Evolutionary conservation across 2,329 filamentous ascomycete species (phyloP), one percentile per base, ranked within the genome.

Genomic region (Bipolaris victoriae): DNA sequence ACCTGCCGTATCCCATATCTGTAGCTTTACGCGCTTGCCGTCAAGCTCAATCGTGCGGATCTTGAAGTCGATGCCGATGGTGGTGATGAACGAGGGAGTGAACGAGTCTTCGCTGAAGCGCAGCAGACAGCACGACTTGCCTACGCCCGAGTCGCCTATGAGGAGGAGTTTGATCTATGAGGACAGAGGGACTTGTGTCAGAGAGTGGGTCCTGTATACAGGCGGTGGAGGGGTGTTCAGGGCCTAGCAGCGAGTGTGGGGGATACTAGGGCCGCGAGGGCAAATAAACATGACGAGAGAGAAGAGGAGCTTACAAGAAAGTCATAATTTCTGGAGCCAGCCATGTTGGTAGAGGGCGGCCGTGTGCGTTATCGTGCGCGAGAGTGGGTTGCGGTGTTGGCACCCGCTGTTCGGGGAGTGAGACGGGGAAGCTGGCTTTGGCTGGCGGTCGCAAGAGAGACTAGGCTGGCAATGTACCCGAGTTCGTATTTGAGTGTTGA

Each of bases 41-140:
- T 99, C 95, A 69, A 99, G 85, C 82, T 99, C 95, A 81, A 99
- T 99, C 65, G 95, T 99, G 68, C 95, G 88, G 77, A 99, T 99
- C 86, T 99, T 99, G 84, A 99, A 99, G 82, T 99, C 95, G 83
- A 99, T 98, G 69, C 95, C 95, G 80, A 99, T 99, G 63, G 95
- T 99, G 62, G 93, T 97, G 83, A 97, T 97, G 84, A 97, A 97
- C 70, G 92, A 96, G 41, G 93, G 93, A 51, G 93, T 97, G 82
- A 97, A 97, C 45, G 91, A 96, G 83, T 97, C 93, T 82, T 97
- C 93, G 80, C 92, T 96, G 84, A 97, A 97, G 71, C 93, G 91
- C 76, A 97, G 84, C 78, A 97, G 86, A 81, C 93, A 97, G 88
- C 93, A 97, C 68, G 93, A 97, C 82, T 97, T 97, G 78, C 93